Evolutionary conservation across 495 filamentous ascomycete genomes (phyloP).

Genomic region (Xylaria scruposa): DNA sequence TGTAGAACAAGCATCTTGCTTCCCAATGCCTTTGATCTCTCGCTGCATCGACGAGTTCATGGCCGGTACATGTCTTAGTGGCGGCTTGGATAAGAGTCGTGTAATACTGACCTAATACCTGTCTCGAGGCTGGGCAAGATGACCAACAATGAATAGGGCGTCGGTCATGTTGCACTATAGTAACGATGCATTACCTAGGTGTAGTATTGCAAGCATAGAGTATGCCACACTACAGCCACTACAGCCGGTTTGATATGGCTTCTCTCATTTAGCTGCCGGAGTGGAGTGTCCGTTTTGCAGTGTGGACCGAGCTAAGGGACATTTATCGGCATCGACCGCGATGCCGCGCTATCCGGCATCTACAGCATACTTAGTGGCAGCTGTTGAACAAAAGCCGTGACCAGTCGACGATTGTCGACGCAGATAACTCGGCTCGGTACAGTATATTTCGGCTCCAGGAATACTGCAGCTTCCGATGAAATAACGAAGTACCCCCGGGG

Average conservation of each 20-base stretch:
- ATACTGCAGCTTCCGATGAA: conserved; percentile 15
- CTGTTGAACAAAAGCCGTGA: conserved; percentile 6
- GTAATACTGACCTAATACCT: conserved; percentile 7
- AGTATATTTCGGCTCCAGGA: neutral
- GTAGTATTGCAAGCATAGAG: neutral
- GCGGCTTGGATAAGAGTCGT: conserved; percentile 8
- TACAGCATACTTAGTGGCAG: neutral
- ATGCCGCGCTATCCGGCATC: conserved; percentile 22
- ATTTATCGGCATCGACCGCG: conserved; percentile 1
- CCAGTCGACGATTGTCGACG: neutral
- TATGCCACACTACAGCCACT: neutral
- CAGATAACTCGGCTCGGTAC: neutral
- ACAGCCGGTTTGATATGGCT: neutral
- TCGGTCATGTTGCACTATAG: conserved; percentile 2
- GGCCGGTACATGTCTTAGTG: neutral
- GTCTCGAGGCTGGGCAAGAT: neutral
- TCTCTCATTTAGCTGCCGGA: conserved; percentile 17
- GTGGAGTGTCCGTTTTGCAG: neutral
- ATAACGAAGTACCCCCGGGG: neutral
- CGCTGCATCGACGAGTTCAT: neutral
- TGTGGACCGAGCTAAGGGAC: neutral
- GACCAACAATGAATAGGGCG: neutral
- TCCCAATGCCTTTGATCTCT: conserved; percentile 2
- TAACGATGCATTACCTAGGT: neutral
- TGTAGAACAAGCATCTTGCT: conserved; percentile 17